Evolutionary conservation across 2,329 filamentous ascomycete species (phyloP), one percentile per base, ranked within the genome.

Genomic region (Aspergillus cejpii): DNA sequence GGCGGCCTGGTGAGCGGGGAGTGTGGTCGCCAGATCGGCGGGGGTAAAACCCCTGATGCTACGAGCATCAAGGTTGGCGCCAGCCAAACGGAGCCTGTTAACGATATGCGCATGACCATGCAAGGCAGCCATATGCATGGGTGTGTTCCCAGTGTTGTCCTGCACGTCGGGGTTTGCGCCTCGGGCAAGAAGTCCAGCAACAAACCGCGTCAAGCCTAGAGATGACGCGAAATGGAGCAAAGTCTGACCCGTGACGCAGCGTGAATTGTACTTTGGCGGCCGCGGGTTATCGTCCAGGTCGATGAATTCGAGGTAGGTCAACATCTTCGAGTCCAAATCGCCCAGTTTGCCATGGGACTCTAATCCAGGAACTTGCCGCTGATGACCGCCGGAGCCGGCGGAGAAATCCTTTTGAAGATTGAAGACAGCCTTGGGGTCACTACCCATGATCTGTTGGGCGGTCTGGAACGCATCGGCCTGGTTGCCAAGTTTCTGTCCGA

Each of bases 141-240:
- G 81, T 3, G 86, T 88, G 65, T 87, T 91, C 17, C 87, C 87
- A 39, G 84, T 84, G 50, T 81, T 84, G 61, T 94, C 88, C 44
- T 81, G 78, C 28, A 81, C 72, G 57, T 91, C 82, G 1, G 84
- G 80, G 58, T 85, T 84, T 15, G 86, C 87, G n/a, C 87, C 85
- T 51, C 86, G 78, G 7, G 83, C 84, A 15, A 94, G 71, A 20
- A 94, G 74, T 23, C 83, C 86, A 10, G 85, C 85, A 39, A 85
- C 85, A 51, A 94, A 84, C 37, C 85, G 79, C 51, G 83, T 78
- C 54, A 88, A 77, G 5, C 87, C 87, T 10, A 90, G 70, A 6
- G 84, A 84, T 54, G 82, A 86, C 1, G 85, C 86, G 50, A 90
- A 73, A 58, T 92, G 87, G 49, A 94, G 76, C 76, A 94, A 83